A percentile compares a stretch with the other conserved stretches of the same genome.
phyloP scores from a whole-genome alignment of 192 early-diverging fungal species.

The Backusella psychrophila region DNA sequence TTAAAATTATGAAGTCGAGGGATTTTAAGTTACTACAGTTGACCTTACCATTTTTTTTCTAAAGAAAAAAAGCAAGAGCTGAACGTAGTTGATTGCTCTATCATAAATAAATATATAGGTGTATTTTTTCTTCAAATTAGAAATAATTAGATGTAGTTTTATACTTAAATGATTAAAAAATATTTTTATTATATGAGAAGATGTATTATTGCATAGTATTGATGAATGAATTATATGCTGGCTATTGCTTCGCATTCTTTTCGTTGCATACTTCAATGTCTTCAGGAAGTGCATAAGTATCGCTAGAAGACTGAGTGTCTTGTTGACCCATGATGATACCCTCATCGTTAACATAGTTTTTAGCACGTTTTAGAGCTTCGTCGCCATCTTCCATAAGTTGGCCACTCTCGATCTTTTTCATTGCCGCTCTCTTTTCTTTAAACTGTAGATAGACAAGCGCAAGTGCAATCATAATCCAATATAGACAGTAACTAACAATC shows the following conservation, averaged over 20 bases:
- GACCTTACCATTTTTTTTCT: too few species aligned
- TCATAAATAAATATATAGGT: too few species aligned
- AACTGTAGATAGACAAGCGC: slow-evolving; percentile 48
- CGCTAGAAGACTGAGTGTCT: not conserved
- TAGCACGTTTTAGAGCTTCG: slow-evolving; percentile 4
- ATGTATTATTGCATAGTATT: not conserved
- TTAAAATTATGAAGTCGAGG: too few species aligned
- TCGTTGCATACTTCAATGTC: not conserved
- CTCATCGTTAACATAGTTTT: not conserved
- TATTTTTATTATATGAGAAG: not conserved
- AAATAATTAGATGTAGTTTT: not conserved
- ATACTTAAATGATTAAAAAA: not conserved
- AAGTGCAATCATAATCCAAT: slow-evolving; percentile 67
- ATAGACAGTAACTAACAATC: slow-evolving; percentile 74
- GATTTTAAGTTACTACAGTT: too few species aligned
- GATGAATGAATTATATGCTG: not conserved
- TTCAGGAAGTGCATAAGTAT: not conserved
- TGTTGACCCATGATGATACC: slow-evolving; percentile 2
- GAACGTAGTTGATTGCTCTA: too few species aligned
- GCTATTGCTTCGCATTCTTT: not conserved
- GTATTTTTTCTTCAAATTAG: too few species aligned
- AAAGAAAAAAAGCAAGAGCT: too few species aligned
- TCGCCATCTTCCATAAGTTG: not conserved
- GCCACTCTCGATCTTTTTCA: not conserved
- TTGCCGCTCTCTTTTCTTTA: slow-evolving; percentile 21